A percentile compares a stretch with the other conserved stretches of the same genome.
phyloP scores from a whole-genome alignment of 2,329 filamentous ascomycete species.

The Arthrobotrys pseudoclavata region DNA sequence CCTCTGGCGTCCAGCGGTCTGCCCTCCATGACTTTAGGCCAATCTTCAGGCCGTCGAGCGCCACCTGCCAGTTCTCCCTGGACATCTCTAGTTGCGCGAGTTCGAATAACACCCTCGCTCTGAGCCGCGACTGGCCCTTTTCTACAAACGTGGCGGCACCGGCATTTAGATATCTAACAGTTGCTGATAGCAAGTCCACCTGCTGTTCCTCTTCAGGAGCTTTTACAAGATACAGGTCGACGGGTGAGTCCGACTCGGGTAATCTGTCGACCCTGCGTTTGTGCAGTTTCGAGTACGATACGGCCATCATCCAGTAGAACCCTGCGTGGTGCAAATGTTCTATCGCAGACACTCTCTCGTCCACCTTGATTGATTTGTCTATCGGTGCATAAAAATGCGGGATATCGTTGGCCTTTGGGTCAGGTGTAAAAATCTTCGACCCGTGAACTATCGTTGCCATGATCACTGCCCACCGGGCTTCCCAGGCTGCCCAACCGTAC shows the following conservation, averaged over 20 bases:
- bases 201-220: conserved; percentile 67
- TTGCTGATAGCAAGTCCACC: conserved; percentile 52
- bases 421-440: conserved; percentile 50
- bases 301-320: conserved; percentile 76
- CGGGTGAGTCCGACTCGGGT: conserved; percentile 73
- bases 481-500: conserved; percentile 96
- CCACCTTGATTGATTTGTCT: conserved; percentile 72
- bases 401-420: conserved; percentile 62
- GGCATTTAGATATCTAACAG: conserved; percentile 46
- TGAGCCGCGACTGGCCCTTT: conserved; percentile 43
- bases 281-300: conserved; percentile 72
- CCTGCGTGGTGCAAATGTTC: conserved; percentile 76
- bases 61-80: conserved; percentile 52
- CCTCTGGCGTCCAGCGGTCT: conserved; percentile 73
- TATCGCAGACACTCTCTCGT: conserved; percentile 74
- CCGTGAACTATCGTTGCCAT: conserved; percentile 57
- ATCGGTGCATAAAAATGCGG: conserved; percentile 70
- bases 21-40: conserved; percentile 65
- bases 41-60: conserved; percentile 44
- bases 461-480: conserved; percentile 74
- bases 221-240: conserved; percentile 77
- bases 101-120: conserved; percentile 52
- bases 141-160: conserved; percentile 46
- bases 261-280: conserved; percentile 72
- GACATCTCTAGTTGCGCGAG: conserved; percentile 49